Evolutionary conservation across 2,329 filamentous ascomycete species (phyloP), one percentile per base, ranked within the genome.

Genomic region (Pseudogymnoascus sp.): DNA sequence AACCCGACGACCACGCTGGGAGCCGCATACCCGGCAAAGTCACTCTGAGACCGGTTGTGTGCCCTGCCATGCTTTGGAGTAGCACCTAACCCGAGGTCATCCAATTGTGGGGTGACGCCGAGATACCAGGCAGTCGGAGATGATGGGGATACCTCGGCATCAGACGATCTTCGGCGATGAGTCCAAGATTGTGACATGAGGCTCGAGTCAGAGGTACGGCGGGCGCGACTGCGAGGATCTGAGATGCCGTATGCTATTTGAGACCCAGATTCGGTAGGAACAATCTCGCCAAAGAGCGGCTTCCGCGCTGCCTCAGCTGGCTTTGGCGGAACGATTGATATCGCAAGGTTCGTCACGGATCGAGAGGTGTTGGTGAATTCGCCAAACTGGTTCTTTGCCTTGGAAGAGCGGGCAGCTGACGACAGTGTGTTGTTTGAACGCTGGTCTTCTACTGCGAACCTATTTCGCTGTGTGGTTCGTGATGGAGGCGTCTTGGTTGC

Each of bases 221-320:
- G 79, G 64, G 79, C 78, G 60, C 81, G 76, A 59, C 77, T 69
- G 35, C 74, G 65, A 55, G 71, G 66, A 29, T 52, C 73, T 64
- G 81, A 77, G 66, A 89, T 88, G 60, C 86, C 87, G 75, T 84
- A 85, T 4, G 84, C 85, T 60, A 79, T 76, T 19, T 78, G 74
- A 26, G 78, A 71, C 67, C 83, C 78, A 68, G 78, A 79, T 67
- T 84, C 80, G 38, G 84, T 78, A n/a, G 84, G 81, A 29, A 85
- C 76, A 67, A 92, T 82, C 73, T 92, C 90, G 38, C 90, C 90
- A 75, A 93, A 93, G 19, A 92, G 76, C 37, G 90, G 82, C 65
- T 81, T 81, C 61, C 80, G 78, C 58, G 77, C 68, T 41, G 66
- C 65, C 29, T 63, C 26, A 66, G 26, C 67, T 45, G 6, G 69